Base-by-base conservation (phyloP, 1,139 yeast genomes). In the Nakaseomyces delphensis region DNA sequence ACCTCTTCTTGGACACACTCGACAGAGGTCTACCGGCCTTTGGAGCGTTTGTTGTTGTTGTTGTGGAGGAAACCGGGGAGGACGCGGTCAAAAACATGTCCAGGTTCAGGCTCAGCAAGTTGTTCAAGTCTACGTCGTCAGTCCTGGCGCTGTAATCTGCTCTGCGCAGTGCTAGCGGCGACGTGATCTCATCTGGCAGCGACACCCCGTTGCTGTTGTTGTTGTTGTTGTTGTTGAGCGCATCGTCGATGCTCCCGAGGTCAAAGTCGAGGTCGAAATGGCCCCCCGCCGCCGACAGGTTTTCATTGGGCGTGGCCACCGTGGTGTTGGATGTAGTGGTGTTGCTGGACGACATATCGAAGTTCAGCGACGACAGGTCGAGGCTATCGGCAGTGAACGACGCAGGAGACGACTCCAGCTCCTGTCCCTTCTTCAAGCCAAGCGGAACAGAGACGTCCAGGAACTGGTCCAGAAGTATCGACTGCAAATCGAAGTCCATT, bases 211-310 rank as follows among this genome's bases (percentile, higher is more conserved):
- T 25, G n/a, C n/a, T 7, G 13, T 25, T 25, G 4, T 25, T 13
- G n/a, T n/a, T 25, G 28, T 25, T 25, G 28, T 10, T 24, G 27
- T 38, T 40, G 27, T 36, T 25, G 23, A 14, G n/a, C 20, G 24
- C 38, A 25, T 32, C 38, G 21, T 32, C 38, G 21, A 11, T 28
- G 11, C 28, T 43, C 19, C 38, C 36, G n/a, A 41, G 30, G 18
- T 37, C 40, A 13, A 44, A 37, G 25, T 44, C 45, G 15, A 46
- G 38, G 30, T 43, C 46, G 14, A 46, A 43, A 18, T n/a, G n/a
- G n/a, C n/a, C n/a, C n/a, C n/a, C n/a, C n/a, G n/a, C n/a, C n/a
- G n/a, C n/a, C n/a, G n/a, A n/a, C n/a, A n/a, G n/a, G n/a, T 20
- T 21, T 13, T 33, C 27, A 21, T 11, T 20, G 2, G 37, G 37